Evolutionary conservation across 371 early-diverging fungal species (phyloP), one percentile per base, ranked within the genome.

Genomic region (Mucor circinelloides): DNA sequence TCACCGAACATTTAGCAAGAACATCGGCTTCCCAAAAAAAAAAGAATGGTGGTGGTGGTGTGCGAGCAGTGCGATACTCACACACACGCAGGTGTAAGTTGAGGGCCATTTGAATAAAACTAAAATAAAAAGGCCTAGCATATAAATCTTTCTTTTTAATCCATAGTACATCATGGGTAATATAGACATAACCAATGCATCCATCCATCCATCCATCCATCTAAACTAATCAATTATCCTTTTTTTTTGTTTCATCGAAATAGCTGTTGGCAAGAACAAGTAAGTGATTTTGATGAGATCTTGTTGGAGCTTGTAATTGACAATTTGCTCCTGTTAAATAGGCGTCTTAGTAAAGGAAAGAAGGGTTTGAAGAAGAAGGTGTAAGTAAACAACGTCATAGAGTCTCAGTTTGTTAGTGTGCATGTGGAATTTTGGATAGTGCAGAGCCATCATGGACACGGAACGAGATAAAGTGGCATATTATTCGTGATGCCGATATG

Each of bases 291-390:
- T 63, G 55, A 38, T 28, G 32, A 19, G 5, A 23, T 8, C 8
- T 10, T 4, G 4, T 17, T 31, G 28, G 28, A 31, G 17, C 19
- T 8, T 19, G 8, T 7, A 31, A n/a, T 34, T 55, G 34, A 27
- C 42, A n/a, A 31, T 42, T n/a, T 54, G 13, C 34, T 32, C 44
- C 64, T 42, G 44, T 69, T 60, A 19, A 21, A 55, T 78, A 87
- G 84, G 95, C 89, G 89, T 81, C 88, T 96, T 73, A 93, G 93
- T 77, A 96, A 96, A 87, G 95, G 95, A 79, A 96, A 95, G 91
- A 96, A 95, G 90, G 96, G 95, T 79, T 87, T 94, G 81, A 96
- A 96, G 94, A 96, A 96, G 94, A 95, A 93, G 93, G 85, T 92
- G 93, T 94, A 92, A 89, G 94, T 94, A 61, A 21, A 55, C 38